phyloP scores from a whole-genome alignment of 2,329 filamentous ascomycete species.

The Fusarium sp. region DNA sequence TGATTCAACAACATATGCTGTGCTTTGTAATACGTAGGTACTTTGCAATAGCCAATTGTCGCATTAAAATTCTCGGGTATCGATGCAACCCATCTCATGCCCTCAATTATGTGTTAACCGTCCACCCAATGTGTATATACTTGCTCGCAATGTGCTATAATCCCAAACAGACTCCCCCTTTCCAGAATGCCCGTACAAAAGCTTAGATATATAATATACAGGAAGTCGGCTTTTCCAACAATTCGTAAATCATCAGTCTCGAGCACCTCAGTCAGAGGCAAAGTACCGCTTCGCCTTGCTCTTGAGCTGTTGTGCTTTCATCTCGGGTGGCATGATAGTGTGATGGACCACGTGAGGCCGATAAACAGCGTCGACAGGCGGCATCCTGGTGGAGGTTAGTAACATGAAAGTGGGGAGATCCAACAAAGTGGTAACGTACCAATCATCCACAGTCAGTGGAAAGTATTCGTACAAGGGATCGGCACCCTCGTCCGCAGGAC shows the following conservation, averaged over 20 bases:
- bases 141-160: neutral
- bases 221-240: conserved; percentile 12
- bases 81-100: conserved; percentile 20
- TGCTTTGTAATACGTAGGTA: neutral
- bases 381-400: conserved; percentile 66
- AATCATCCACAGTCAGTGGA: conserved; percentile 88
- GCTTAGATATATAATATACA: conserved; percentile 30
- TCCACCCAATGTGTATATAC: conserved; percentile 8
- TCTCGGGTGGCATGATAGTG: conserved; percentile 74
- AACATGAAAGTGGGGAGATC: neutral
- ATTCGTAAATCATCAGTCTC: conserved; percentile 38
- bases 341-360: conserved; percentile 94
- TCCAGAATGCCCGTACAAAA: neutral
- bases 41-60: neutral
- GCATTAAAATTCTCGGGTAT: conserved; percentile 36
- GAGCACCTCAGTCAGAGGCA: conserved; percentile 62
- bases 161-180: conserved; percentile 13
- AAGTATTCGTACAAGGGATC: conserved; percentile 96
- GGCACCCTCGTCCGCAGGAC: conserved; percentile 77
- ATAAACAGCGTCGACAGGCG: conserved; percentile 89
- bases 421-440: conserved; percentile 56
- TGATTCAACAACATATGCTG: neutral
- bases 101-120: conserved; percentile 4
- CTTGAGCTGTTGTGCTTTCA: conserved; percentile 73
- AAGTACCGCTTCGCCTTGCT: conserved; percentile 78